Evolutionary conservation across 2,329 filamentous ascomycete genomes (phyloP), one percentile per base, ranked within the genome.

Genomic region (Curvularia lunata): DNA sequence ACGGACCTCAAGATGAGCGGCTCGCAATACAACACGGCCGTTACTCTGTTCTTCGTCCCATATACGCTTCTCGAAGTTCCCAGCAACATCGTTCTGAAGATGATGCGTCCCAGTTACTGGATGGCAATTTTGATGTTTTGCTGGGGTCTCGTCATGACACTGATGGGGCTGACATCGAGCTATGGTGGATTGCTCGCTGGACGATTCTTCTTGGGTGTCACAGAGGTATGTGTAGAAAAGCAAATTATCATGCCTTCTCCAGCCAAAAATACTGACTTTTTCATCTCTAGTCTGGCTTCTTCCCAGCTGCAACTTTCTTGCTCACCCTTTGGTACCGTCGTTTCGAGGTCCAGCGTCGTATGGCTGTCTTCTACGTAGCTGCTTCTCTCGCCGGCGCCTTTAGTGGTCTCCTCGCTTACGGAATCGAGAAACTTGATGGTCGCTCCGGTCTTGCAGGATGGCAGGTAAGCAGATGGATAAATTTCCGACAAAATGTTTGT

Each of bases 301-400:
- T 90, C 3, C 88, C 88, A 0, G 88, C 87, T 19, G 88, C 90
- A 66, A 84, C 85, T 0, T 75, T 75, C 48, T 53, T 75, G 12
- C 58, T 76, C 8, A 75, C 73, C 3, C 53, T 74, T 7, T 77
- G 74, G 74, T 77, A 77, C 47, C 67, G 67, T 2, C 68, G 74
- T 10, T 73, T 69, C 45, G 74, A 77, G 63, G 52, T 75, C 3
- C 72, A 75, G 48, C 68, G 70, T 12, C 70, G 74, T 4, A 71
- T 75, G 70, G 73, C 74, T 5, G 67, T 75, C 10, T 75, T 76
- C 56, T 76, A 75, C 50, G 56, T 72, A 25, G 70, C 73, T 23
- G 73, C 73, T 1, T 71, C 72, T 3, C 59, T 75, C 7, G 69
- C 72, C 0, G 74, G 73, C 4, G 74, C 73, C 8, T 77, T 77